Evolutionary conservation across 139 green algal genomes (phyloP).

Genomic region (Penium margaritaceum): DNA sequence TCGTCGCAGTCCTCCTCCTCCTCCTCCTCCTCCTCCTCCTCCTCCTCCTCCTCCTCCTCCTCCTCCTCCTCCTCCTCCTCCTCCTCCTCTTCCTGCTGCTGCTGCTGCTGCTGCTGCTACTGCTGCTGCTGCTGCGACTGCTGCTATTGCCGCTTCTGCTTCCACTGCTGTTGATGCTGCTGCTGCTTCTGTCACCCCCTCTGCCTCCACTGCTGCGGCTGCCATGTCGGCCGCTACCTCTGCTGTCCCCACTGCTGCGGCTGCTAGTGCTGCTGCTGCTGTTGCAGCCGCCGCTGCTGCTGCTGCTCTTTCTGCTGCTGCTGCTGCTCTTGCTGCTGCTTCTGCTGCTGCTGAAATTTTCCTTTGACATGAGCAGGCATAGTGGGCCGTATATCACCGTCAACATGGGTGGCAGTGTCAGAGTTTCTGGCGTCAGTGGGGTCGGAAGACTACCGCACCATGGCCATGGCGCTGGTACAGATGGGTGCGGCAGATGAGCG

Average conservation of each 20-base stretch:
- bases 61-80: neutral
- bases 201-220: no score
- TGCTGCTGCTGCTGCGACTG: slow-evolving; percentile 10
- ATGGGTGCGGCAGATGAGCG: slow-evolving; percentile 51
- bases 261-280: no score
- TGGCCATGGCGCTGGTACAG: slow-evolving; percentile 61
- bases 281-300: no score
- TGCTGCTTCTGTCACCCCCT: no score
- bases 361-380: slow-evolving; percentile 59
- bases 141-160: no score
- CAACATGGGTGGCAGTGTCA: slow-evolving; percentile 58
- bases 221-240: no score
- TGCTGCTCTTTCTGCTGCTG: neutral
- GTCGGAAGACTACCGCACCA: slow-evolving; percentile 65
- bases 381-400: slow-evolving; percentile 69
- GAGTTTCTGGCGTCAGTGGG: slow-evolving; percentile 62
- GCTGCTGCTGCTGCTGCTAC: neutral
- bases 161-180: no score
- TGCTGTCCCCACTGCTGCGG: no score
- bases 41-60: neutral
- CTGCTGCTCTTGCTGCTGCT: neutral
- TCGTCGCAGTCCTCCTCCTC: no score
- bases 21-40: neutral
- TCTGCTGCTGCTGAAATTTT: neutral
- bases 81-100: neutral